Evolutionary conservation across 495 filamentous ascomycete genomes (phyloP), one percentile per base, ranked within the genome.

Genomic region (Penicillium macrosclerotiorum): DNA sequence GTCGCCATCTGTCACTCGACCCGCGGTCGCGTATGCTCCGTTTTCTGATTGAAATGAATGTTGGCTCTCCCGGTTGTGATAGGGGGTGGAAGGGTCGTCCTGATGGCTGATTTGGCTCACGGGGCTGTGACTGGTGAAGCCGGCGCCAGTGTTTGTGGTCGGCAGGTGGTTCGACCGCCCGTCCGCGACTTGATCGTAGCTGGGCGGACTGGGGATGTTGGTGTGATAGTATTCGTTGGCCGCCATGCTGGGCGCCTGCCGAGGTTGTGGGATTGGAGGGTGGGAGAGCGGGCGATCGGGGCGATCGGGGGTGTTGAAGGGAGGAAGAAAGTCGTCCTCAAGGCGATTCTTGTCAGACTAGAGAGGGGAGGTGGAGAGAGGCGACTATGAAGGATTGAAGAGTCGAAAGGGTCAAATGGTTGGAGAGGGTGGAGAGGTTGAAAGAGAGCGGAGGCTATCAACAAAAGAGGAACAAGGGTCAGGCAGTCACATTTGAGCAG

Each of bases 171-270:
- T 56, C 9, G 61, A 48, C 9, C 65, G 59, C 22, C 45, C 24
- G 51, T 57, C 26, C n/a, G 43, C 11, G 4, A 31, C 25, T 14
- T 62, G 68, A 59, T 68, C 69, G 67, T 65, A 77, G 57, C 58
- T 69, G 43, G 64, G 69, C 35, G 64, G 77, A 33, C 63, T 43
- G 29, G 61, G 67, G 45, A 60, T 62, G 52, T 78, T 62, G 1
- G 60, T 59, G 60, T 79, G 78, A 72, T 90, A 90, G 66, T 90
- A 90, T 46, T 89, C 84, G 74, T 90, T 87, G 49, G 88, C 78
- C 40, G 89, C 85, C 89, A 94, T 95, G 59, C 35, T 79, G 64
- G 55, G 47, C 42, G 31, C 44, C 36, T 24, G 49, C 43, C 46
- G 37, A 48, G 35, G 42, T 42, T 44, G 43, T 19, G 14, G 25